These are phyloP conservation scores for Thalassiosira profunda DNA, from an alignment of 108 stramenopile species.

Conservation along the genomic window DNA sequence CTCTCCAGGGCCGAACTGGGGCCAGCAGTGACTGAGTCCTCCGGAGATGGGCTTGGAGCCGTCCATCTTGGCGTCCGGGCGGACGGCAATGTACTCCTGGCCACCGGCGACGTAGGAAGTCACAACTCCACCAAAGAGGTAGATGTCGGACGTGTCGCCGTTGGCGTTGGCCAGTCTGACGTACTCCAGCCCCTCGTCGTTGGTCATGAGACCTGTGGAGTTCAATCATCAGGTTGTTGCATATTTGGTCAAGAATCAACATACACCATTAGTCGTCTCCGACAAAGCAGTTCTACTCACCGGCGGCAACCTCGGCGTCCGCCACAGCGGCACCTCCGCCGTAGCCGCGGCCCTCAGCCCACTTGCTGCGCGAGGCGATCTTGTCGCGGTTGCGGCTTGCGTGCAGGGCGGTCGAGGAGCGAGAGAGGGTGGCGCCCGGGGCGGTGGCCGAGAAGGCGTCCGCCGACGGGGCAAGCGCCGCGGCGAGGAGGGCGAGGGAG, in stretches of 20 bases:
- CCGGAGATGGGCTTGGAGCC: conserved; percentile 97
- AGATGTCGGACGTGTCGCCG: conserved; percentile 75
- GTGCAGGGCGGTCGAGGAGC: conserved; percentile 26
- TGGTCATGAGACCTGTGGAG: conserved; percentile 70
- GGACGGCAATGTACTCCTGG: conserved; percentile 93
- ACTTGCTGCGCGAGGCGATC: conserved; percentile 63
- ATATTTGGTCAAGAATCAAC: too few relatives aligned
- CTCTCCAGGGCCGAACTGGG: conserved; percentile 89
- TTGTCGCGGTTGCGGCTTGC: conserved; percentile 68
- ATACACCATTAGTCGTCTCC: too few relatives aligned
- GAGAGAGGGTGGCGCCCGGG: conserved; percentile 6
- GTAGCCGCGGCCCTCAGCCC: conserved; percentile 75
- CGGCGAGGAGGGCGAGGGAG: conserved; percentile 44
- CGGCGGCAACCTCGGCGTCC: conserved; percentile 13
- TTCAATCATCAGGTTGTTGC: too few relatives aligned
- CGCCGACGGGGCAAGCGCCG: conserved; percentile 38
- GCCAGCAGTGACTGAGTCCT: conserved; percentile 96
- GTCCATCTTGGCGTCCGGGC: conserved; percentile 97
- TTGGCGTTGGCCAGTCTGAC: conserved; percentile 69
- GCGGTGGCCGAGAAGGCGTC: conserved; percentile 46
- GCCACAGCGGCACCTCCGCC: conserved; percentile 26
- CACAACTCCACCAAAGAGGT: conserved; percentile 84
- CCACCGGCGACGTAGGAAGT: conserved; percentile 79
- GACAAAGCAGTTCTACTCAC: too few relatives aligned
- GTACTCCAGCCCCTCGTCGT: conserved; percentile 79